Base-by-base conservation (phyloP, 345 rosid species). In the Hibiscus tridactylites region DNA sequence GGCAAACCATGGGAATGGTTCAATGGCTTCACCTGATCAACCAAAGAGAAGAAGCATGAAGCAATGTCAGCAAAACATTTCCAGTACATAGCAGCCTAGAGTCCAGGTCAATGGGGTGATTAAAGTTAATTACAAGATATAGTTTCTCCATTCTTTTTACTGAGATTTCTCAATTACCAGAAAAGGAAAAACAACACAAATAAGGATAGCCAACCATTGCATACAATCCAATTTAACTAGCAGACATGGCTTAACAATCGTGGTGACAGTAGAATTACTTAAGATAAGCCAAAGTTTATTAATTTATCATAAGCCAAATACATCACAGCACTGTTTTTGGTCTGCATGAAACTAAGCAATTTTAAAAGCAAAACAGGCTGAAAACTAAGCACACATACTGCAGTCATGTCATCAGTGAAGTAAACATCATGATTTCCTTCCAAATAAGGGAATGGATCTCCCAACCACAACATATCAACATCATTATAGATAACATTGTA, bases 381-480 rank as follows among this genome's bases (percentile, higher is more conserved):
- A 6, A 37, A 37, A 37, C 9, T 58, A 79, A 66, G 68, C 9
- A 67, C 54, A 76, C 91, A 50, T 83, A 95, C 99, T 16, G 86
- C 76, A 68, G 87, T 73, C 97, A 90, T 90, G 76, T 95, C 98
- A 83, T 95, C 99, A 4, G 88, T 86, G 85, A 95, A 95, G 92
- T 95, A 95, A 8, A 89, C 93, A 80, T 95, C 99, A 17, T 95
- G 99, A 9, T 75, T 78, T 72, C 97, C 99, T 75, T 81, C 78
- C 69, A 92, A 59, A 84, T 88, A 92, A 31, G 78, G 79, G 74
- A 95, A 95, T 8, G 98, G 97, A 85, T 95, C 97, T 75, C 76
- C 84, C 74, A 95, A 61, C 99, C 99, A 95, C 5, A 92, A 91
- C 99, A 95, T 94, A 85, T 94, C 98, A 31, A 94, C 98, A 79